Evolutionary conservation across 179 eudicot genomes (phyloP), one percentile per base, ranked within the genome.

Genomic region (Monotropa hypopitys): DNA sequence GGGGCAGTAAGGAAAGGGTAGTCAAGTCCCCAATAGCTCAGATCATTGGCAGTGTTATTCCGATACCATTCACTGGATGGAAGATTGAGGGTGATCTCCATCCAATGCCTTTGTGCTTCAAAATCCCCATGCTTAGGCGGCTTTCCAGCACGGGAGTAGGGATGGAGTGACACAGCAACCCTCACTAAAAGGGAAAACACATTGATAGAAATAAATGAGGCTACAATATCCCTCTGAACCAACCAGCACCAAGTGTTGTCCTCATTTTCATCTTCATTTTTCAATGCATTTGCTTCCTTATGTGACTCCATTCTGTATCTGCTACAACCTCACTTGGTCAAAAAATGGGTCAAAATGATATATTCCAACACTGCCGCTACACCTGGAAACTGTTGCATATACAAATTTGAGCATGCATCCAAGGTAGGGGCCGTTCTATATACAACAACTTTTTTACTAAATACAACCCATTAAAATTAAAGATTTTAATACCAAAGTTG

Each of bases 91-190:
- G 99, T 92, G 78, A 95, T 87, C 90, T 92, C 99, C 99, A 95
- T 95, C 99, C 99, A 95, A 83, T 93, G 99, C 77, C 99, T 83
- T 79, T 95, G 99, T 20, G 99, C 99, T 90, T 95, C 99, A 74
- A 87, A 95, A 82, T 95, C 99, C 45, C 99, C 99, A 49, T 80
- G 93, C 76, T 85, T 95, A 26, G 99, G 97, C 18, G 93, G 92
- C 74, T 85, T 81, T 35, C 91, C 88, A 42, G 91, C 95, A 33
- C 99, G 97, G 5, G 97, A 93, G 72, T 93, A 95, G 9, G 97
- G 90, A 72, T 95, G 95, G 50, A 93, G 82, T 5, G 99, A 91
- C 46, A 93, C 89, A 18, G 85, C 82, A 26, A 89, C 85, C 56
- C 99, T 87, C 38, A 95, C 87, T 72, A 95, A 72, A 43, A 88